Evolutionary conservation across 2,329 filamentous ascomycete genomes (phyloP).

Genomic region (Arthroderma sp.): DNA sequence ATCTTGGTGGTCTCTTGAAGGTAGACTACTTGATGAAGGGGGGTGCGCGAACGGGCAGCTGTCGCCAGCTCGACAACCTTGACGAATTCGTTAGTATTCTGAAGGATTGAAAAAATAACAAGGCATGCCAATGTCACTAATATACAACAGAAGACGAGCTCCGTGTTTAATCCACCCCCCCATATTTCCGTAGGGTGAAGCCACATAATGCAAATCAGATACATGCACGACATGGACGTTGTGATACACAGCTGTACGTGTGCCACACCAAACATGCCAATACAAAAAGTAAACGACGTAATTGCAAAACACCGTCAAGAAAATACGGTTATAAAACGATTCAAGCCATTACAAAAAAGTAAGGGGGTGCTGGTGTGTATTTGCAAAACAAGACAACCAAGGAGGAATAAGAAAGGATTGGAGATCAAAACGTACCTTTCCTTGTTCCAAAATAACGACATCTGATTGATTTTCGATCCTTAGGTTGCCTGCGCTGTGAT

Average conservation of each 20-base stretch:
- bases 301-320: constrained; percentile 7
- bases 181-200: background rate
- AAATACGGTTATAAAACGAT: background rate
- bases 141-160: background rate
- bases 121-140: background rate
- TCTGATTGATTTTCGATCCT: constrained; percentile 10
- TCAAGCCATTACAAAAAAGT: no score
- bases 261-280: constrained; percentile 27
- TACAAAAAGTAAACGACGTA: constrained; percentile 31
- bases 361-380: no score
- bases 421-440: constrained; percentile 20
- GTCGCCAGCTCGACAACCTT: no score
- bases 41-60: background rate
- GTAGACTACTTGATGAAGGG: background rate
- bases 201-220: background rate
- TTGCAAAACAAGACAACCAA: no score
- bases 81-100: no score
- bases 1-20: background rate
- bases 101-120: no score
- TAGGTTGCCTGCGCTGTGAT: background rate
- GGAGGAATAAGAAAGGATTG: no score
- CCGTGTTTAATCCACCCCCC: background rate
- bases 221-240: constrained; percentile 2
- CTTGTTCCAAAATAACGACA: constrained; percentile 29
- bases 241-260: constrained; percentile 1